Evolutionary conservation across 2,329 filamentous ascomycete species (phyloP).

Genomic region (Leptographium wingfieldii): DNA sequence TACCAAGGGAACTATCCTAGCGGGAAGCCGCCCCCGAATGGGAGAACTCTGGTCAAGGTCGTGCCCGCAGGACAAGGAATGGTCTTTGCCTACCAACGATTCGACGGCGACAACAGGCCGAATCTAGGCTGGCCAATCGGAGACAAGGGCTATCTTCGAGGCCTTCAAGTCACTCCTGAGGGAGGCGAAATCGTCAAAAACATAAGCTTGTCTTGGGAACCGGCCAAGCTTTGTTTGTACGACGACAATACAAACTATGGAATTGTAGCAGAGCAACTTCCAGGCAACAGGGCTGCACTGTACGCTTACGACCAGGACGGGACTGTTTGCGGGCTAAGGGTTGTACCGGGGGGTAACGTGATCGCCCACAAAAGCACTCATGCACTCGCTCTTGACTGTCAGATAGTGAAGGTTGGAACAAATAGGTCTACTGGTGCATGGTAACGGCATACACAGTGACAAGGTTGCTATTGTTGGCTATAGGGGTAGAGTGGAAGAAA

Average conservation of each 20-base stretch:
- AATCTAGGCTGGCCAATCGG: not conserved
- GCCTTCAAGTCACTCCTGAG: not conserved
- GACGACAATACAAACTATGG: not conserved
- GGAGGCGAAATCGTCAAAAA: not conserved
- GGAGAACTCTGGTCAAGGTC: not conserved
- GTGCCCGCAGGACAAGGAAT: not conserved
- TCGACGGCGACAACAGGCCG: not conserved
- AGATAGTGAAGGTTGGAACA: not conserved
- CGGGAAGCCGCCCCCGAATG: not conserved
- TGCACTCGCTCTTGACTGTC: not conserved
- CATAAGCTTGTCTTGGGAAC: not conserved
- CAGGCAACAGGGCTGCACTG: not conserved
- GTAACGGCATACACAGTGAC: not conserved
- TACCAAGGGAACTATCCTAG: not conserved
- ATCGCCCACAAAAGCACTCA: not conserved
- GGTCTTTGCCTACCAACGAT: not conserved
- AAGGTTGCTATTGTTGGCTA: too few relatives aligned
- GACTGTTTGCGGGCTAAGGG: not conserved
- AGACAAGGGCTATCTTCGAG: not conserved
- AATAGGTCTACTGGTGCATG: not conserved
- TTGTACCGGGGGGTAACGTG: not conserved
- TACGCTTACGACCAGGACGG: not conserved
- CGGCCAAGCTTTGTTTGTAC: not conserved
- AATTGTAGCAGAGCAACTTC: not conserved
- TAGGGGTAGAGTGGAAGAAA: too few relatives aligned